Conservation (phyloP, 805 yeast genomes). For the Debaryomyces maramus region DNA sequence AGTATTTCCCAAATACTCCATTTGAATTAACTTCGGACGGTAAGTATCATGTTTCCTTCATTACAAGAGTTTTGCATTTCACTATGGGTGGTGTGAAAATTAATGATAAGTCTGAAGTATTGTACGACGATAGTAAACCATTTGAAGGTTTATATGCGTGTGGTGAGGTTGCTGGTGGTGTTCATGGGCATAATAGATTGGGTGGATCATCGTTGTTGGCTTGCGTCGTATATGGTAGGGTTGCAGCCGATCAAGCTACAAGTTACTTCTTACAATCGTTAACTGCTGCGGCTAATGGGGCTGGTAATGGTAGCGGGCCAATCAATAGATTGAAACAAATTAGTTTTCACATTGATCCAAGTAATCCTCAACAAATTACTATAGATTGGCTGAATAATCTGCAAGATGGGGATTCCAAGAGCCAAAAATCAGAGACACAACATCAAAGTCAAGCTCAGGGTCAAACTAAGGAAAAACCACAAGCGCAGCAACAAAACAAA, state of each 20-base stretch:
- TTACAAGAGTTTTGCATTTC: conserved; percentile 62
- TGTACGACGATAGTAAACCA: conserved; percentile 34
- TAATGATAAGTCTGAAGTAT: conserved; percentile 46
- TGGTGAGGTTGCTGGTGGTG: conserved; percentile 48
- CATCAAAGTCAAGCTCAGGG: background rate
- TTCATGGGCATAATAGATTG: conserved; percentile 45
- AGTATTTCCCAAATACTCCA: conserved; percentile 50
- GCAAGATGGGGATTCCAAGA: background rate
- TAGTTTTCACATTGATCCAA: conserved; percentile 45
- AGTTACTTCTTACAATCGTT: conserved; percentile 31
- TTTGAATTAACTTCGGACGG: conserved; percentile 31
- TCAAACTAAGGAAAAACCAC: background rate
- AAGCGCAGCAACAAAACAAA: background rate
- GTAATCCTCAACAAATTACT: conserved; percentile 28
- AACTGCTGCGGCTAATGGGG: conserved; percentile 13
- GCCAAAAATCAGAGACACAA: background rate
- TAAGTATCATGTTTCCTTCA: conserved; percentile 50
- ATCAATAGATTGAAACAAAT: conserved; percentile 41
- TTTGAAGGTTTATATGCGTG: conserved; percentile 43
- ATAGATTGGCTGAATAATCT: conserved; percentile 29
- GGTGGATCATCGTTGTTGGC: conserved; percentile 47
- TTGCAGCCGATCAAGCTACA: conserved; percentile 44
- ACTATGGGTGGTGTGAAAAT: conserved; percentile 72
- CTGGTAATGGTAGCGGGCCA: conserved; percentile 8
- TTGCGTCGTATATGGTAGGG: conserved; percentile 45